phyloP scores from a whole-genome alignment of 441 rosid genomes.

The Euphorbia schlechtendalii region DNA sequence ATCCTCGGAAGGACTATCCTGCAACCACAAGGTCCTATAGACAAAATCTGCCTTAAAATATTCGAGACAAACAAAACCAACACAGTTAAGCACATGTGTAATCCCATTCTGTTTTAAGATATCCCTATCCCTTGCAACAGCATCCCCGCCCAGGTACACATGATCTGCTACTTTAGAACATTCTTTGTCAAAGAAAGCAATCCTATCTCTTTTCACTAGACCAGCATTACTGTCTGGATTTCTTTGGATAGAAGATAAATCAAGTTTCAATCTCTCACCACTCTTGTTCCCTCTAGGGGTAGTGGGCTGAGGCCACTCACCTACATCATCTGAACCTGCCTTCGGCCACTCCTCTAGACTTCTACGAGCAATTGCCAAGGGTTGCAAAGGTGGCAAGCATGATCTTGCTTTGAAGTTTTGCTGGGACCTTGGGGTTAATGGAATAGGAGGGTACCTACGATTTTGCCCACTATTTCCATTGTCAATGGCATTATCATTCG shows the following conservation, averaged over 20 bases:
- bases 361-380: constrained; percentile 77
- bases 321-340: constrained; percentile 89
- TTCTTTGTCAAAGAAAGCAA: constrained; percentile 90
- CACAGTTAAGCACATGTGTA: constrained; percentile 87
- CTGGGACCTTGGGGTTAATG: constrained; percentile 86
- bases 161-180: constrained; percentile 95
- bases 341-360: constrained; percentile 96
- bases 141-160: constrained; percentile 93
- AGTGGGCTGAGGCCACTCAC: constrained; percentile 91
- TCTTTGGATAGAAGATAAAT: constrained; percentile 72
- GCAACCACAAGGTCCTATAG: constrained; percentile 94
- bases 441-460: constrained; percentile 58
- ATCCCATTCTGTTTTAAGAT: constrained; percentile 76
- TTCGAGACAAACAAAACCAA: constrained; percentile 95
- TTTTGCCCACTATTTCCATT: constrained; percentile 30
- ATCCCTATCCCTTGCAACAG: constrained; percentile 77
- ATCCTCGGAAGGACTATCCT: constrained; percentile 95
- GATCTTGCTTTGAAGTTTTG: constrained; percentile 77
- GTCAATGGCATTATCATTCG: constrained; percentile 34
- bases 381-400: constrained; percentile 91
- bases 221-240: constrained; percentile 61
- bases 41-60: constrained; percentile 82
- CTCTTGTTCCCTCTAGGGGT: constrained; percentile 76
- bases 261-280: constrained; percentile 87
- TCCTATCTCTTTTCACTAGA: constrained; percentile 72